These are phyloP conservation scores for Paramecium primaurelia DNA, from an alignment of 73 alveolate genomes.

Conservation along the genomic window DNA sequence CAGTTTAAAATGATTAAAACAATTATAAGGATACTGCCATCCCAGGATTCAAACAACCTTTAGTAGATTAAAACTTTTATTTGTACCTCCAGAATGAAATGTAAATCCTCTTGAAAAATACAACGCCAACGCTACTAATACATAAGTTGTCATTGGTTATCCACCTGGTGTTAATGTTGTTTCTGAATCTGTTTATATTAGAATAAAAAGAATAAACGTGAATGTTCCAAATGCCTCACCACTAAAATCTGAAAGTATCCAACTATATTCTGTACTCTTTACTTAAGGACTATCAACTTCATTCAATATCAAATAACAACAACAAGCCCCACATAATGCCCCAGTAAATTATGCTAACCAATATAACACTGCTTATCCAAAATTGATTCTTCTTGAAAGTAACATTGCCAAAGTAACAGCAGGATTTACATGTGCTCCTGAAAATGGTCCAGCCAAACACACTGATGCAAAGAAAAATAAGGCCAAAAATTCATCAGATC, in stretches of 20 bases:
- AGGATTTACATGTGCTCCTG: slow-evolving; percentile 41
- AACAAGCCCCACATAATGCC: slow-evolving; percentile 29
- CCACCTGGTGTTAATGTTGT: not conserved
- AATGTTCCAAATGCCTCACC: slow-evolving; percentile 34
- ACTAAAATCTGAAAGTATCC: not conserved
- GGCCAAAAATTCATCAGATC: slow-evolving; percentile 40
- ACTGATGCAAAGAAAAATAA: slow-evolving; percentile 34
- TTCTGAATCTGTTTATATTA: not conserved
- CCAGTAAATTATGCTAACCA: slow-evolving; percentile 47
- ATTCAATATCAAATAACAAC: slow-evolving; percentile 5
- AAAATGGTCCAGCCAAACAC: slow-evolving; percentile 40
- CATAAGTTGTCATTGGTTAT: slow-evolving; percentile 24
- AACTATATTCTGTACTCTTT: not conserved
- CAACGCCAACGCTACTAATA: not conserved
- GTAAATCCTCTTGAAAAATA: slow-evolving; percentile 30
- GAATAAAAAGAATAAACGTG: slow-evolving; percentile 6
- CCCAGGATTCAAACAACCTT: slow-evolving; percentile 40
- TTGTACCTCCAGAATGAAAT: slow-evolving; percentile 46
- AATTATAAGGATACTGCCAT: slow-evolving; percentile 41
- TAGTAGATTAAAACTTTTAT: not conserved
- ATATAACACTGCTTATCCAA: slow-evolving; percentile 32
- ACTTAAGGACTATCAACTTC: slow-evolving; percentile 37
- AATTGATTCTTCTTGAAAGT: slow-evolving; percentile 34
- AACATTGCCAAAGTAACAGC: slow-evolving; percentile 38
- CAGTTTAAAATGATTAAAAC: not conserved